Conservation (phyloP, 306 rosid genomes). For the Alnus glutinosa region DNA sequence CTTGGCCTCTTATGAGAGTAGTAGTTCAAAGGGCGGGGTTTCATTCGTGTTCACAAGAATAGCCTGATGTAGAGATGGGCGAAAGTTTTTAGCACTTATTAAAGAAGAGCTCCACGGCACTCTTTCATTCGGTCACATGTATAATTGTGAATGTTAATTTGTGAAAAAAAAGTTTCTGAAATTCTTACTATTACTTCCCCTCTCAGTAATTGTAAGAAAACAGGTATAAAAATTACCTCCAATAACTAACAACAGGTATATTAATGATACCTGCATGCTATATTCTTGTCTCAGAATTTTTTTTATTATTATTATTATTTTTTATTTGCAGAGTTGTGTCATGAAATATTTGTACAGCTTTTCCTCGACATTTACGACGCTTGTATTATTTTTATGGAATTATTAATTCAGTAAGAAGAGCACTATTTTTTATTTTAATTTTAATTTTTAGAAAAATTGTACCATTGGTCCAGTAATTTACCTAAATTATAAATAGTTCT, state of each 20-base stretch:
- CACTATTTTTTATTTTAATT: too few species aligned
- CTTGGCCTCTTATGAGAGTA: slow-evolving; percentile 71
- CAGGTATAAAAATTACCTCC: slow-evolving; percentile 24
- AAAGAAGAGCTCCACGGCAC: slow-evolving; percentile 27
- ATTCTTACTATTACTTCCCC: slow-evolving; percentile 19
- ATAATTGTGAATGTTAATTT: slow-evolving; percentile 29
- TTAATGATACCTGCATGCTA: slow-evolving; percentile 17
- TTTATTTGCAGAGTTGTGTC: neutral
- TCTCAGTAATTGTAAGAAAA: slow-evolving; percentile 34
- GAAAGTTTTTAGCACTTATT: neutral
- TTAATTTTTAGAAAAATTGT: too few species aligned
- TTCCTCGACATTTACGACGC: neutral
- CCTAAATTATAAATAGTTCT: too few species aligned
- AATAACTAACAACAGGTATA: slow-evolving; percentile 35
- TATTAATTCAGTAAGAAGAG: too few species aligned
- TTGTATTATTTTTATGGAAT: neutral
- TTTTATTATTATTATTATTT: too few species aligned
- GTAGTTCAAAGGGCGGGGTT: slow-evolving; percentile 25
- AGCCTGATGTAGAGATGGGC: slow-evolving; percentile 27
- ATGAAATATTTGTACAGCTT: neutral
- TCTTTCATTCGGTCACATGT: slow-evolving; percentile 35
- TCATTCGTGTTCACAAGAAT: slow-evolving; percentile 33
- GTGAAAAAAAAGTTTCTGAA: slow-evolving; percentile 32
- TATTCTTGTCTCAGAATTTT: neutral
- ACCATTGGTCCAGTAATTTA: too few species aligned